Base-by-base conservation (phyloP, 345 rosid genomes). In the Eucalyptus cloeziana region DNA sequence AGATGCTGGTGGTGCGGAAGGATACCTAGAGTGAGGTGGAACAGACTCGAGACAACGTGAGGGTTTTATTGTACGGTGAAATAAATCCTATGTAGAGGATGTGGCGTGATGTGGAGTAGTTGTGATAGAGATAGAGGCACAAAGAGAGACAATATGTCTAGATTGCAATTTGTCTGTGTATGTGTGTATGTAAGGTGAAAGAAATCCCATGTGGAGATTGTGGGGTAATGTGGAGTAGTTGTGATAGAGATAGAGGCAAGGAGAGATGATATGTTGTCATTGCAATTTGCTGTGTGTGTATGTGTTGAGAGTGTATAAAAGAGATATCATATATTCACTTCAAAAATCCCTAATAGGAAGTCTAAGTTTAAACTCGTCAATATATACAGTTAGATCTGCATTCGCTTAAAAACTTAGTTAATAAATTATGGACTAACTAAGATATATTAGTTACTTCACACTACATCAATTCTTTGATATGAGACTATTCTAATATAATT, bases 311-410 rank as follows among this genome's bases (percentile, higher is more conserved):
- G 62, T 2, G 13, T 3, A 0, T 9, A 24, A 13, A 56, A 56
- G 62, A 56, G 10, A 56, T 56, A 56, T 6, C 1, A 56, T 56
- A 10, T 56, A 56, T 56, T 22, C 0, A 56, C 5, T 56, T 56
- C 0, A 3, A 0, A 56, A 1, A 24, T 56, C 13, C 10, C 4
- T 25, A 10, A 24, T 1, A 56, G 2, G 30, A 9, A 56, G 13
- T 22, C 1, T 4, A 24, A 56, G 6, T 56, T 0, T 22, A 3
- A 56, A 56, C 1, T 22, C 10, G 13, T 56, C 2, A 56, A 56
- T 13, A 56, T 56, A 56, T 56, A 1, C 4, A 24, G 3, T 56
- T 56, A 56, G 3, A 56, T 3, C 5, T 2, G 6, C 1, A 22
- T 56, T 56, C 6, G 10, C 30, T 56, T 24, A 56, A 56, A 56